These are phyloP conservation scores for Xylaria longipes DNA, from an alignment of 495 filamentous ascomycete genomes.

Conservation along the genomic window DNA sequence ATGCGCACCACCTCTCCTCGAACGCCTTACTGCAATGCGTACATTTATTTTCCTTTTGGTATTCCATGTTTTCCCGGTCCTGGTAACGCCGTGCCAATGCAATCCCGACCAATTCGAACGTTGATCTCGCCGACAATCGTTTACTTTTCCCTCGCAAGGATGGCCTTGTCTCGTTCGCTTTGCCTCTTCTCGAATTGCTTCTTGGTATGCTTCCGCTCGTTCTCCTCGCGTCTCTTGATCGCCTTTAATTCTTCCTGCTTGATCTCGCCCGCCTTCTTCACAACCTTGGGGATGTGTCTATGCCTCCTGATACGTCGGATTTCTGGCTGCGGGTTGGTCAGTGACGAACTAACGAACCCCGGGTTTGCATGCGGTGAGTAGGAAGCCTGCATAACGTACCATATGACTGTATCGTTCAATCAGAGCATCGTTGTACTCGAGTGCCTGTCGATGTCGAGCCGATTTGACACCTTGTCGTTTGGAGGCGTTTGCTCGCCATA, in stretches of 20 bases:
- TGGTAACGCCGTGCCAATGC: slow-evolving; percentile 41
- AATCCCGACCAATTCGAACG: slow-evolving; percentile 15
- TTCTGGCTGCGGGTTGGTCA: slow-evolving; percentile 64
- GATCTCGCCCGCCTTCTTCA: slow-evolving; percentile 98
- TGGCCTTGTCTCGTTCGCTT: slow-evolving; percentile 91
- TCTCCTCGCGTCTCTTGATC: slow-evolving; percentile 91
- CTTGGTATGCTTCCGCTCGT: slow-evolving; percentile 87
- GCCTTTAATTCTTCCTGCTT: slow-evolving; percentile 87
- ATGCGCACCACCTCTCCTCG: background rate
- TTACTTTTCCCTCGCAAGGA: slow-evolving; percentile 79
- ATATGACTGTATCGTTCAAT: slow-evolving; percentile 88
- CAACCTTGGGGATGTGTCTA: slow-evolving; percentile 86
- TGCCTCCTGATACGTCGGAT: slow-evolving; percentile 89
- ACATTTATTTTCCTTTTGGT: slow-evolving; percentile 30
- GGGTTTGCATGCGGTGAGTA: background rate
- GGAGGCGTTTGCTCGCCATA: slow-evolving; percentile 92
- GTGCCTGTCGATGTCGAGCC: slow-evolving; percentile 76
- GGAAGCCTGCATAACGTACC: slow-evolving; percentile 39
- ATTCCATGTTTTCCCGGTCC: slow-evolving; percentile 31
- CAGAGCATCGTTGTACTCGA: slow-evolving; percentile 92
- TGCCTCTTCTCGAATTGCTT: slow-evolving; percentile 75
- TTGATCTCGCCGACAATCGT: slow-evolving; percentile 8
- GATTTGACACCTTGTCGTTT: slow-evolving; percentile 84
- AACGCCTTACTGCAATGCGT: slow-evolving; percentile 16
- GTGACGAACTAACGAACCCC: background rate